Evolutionary conservation across 2,329 filamentous ascomycete genomes (phyloP).

Genomic region (Microdochium trichocladiopsis): DNA sequence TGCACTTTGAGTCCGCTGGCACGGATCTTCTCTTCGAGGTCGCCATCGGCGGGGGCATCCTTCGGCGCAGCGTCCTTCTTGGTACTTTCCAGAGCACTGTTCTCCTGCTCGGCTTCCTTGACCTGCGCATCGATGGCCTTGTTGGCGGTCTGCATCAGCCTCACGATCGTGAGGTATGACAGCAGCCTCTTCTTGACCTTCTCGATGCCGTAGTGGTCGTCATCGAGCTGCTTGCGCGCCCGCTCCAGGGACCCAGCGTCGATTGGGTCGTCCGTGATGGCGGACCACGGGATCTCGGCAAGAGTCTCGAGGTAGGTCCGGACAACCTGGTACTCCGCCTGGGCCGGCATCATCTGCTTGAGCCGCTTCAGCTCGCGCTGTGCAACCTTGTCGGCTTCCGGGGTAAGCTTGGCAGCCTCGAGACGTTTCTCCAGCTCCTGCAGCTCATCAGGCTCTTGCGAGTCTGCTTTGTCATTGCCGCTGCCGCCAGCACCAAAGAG

Average conservation of each 20-base stretch:
- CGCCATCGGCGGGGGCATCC: conserved; percentile 23
- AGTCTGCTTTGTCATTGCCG: conserved; percentile 43
- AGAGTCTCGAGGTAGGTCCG: conserved; percentile 91
- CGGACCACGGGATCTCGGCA: conserved; percentile 88
- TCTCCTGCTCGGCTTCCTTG: conserved; percentile 54
- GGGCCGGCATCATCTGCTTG: conserved; percentile 91
- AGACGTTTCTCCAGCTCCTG: conserved; percentile 88
- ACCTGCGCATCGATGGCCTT: conserved; percentile 76
- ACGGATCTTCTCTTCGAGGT: conserved; percentile 30
- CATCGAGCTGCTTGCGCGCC: conserved; percentile 84
- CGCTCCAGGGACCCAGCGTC: conserved; percentile 70
- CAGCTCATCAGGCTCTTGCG: conserved; percentile 81
- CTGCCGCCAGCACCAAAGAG: conserved; percentile 41
- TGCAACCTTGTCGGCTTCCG: conserved; percentile 84
- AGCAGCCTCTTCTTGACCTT: conserved; percentile 95
- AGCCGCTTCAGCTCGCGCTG: conserved; percentile 82
- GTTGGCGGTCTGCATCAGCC: conserved; percentile 88
- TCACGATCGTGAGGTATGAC: conserved; percentile 93
- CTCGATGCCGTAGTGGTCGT: conserved; percentile 93
- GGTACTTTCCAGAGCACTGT: conserved; percentile 34
- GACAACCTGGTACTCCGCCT: conserved; percentile 92
- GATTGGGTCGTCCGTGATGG: conserved; percentile 76
- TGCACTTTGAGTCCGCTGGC: conserved; percentile 58
- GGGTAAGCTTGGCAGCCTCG: conserved; percentile 70
- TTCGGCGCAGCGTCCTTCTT: conserved; percentile 20